Evolutionary conservation across 495 filamentous ascomycete genomes (phyloP).

Genomic region (Margaritispora aquatica): DNA sequence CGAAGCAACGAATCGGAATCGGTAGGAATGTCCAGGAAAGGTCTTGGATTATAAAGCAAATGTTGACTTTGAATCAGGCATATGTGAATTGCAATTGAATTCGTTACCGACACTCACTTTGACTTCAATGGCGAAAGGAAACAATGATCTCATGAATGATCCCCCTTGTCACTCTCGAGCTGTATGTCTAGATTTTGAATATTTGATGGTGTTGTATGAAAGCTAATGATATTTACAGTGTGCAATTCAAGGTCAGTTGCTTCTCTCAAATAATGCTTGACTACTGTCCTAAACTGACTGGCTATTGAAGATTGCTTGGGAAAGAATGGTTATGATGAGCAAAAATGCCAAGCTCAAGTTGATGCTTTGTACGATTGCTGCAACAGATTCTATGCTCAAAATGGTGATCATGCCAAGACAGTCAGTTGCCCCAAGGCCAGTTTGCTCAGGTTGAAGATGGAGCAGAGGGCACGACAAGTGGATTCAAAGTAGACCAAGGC

Average conservation of each 20-base stretch:
- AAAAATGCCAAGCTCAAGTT: slow-evolving; percentile 71
- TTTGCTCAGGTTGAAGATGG: slow-evolving; percentile 79
- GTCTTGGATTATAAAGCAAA: too few relatives aligned
- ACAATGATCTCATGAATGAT: slow-evolving; percentile 14
- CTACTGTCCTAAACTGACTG: not conserved
- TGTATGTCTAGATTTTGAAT: slow-evolving; percentile 48
- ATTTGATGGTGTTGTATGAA: not conserved
- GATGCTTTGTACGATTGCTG: slow-evolving; percentile 97
- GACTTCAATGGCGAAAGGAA: slow-evolving; percentile 12
- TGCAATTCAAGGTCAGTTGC: slow-evolving; percentile 73
- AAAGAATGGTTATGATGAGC: slow-evolving; percentile 83
- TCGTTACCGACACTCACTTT: not conserved
- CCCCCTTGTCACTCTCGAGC: slow-evolving; percentile 73
- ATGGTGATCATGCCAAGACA: slow-evolving; percentile 70
- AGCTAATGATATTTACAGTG: slow-evolving; percentile 45
- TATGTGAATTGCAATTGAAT: too few relatives aligned
- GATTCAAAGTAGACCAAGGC: slow-evolving; percentile 1
- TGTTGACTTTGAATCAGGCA: too few relatives aligned
- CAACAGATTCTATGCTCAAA: slow-evolving; percentile 74
- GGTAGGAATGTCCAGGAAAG: too few relatives aligned
- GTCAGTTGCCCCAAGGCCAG: slow-evolving; percentile 81
- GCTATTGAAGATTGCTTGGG: slow-evolving; percentile 61
- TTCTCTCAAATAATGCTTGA: not conserved
- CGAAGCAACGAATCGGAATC: too few relatives aligned
- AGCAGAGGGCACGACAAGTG: slow-evolving; percentile 57